Conservation (phyloP, 352 stramenopile genomes). For the Pythium aphanidermatum region DNA sequence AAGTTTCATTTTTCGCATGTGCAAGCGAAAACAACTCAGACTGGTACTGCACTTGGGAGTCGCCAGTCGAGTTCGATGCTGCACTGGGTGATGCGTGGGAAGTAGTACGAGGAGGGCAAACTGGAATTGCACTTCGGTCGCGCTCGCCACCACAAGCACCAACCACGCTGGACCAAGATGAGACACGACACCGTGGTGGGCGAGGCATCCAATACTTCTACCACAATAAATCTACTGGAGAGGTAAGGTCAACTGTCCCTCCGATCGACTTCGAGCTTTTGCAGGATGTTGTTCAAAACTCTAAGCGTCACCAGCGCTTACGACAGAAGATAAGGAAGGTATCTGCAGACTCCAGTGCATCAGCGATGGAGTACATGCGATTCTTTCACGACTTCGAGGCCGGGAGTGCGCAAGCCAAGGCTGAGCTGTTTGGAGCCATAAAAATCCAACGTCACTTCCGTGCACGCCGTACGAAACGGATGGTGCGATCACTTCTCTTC, state of each 20-base stretch:
- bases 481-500: slow-evolving; percentile 41
- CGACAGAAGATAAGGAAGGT: slow-evolving; percentile 52
- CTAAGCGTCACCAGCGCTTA: slow-evolving; percentile 51
- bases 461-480: slow-evolving; percentile 29
- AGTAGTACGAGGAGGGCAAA: slow-evolving; percentile 33
- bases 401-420: slow-evolving; percentile 43
- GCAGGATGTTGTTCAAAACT: slow-evolving; percentile 70
- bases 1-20: slow-evolving; percentile 46
- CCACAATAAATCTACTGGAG: slow-evolving; percentile 47
- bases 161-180: neutral
- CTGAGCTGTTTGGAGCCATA: slow-evolving; percentile 38
- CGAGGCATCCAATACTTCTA: slow-evolving; percentile 48
- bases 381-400: slow-evolving; percentile 63
- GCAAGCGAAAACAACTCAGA: neutral
- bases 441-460: slow-evolving; percentile 65
- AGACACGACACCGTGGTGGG: slow-evolving; percentile 3
- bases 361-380: slow-evolving; percentile 65
- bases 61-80: slow-evolving; percentile 65
- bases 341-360: slow-evolving; percentile 32
- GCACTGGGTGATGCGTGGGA: slow-evolving; percentile 53
- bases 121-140: slow-evolving; percentile 9
- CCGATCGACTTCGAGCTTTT: slow-evolving; percentile 51
- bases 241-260: slow-evolving; percentile 38
- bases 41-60: slow-evolving; percentile 41
- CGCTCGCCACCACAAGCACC: neutral